Evolutionary conservation across 495 filamentous ascomycete genomes (phyloP).

Genomic region (Hypoxylon subgilvum): DNA sequence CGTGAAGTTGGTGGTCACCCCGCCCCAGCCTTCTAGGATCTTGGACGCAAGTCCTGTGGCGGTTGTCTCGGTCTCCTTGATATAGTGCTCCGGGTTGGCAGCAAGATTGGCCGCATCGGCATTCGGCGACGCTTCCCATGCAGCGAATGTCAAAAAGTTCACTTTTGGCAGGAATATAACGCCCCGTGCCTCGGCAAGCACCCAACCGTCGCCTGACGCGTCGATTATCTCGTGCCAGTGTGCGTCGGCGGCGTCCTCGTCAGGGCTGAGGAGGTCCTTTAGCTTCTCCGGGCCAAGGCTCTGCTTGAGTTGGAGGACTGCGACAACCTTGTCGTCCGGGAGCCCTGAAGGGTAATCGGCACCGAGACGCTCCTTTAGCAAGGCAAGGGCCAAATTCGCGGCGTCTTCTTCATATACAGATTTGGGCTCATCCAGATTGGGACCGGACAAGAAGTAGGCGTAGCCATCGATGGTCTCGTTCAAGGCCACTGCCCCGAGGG

Average conservation of each 20-base stretch:
- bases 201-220: slow-evolving; percentile 27
- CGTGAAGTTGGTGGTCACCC: slow-evolving; percentile 41
- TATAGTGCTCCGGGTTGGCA: slow-evolving; percentile 42
- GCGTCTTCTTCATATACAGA: slow-evolving; percentile 23
- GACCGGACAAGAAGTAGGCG: slow-evolving; percentile 27
- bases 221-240: slow-evolving; percentile 29
- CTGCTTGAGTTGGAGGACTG: slow-evolving; percentile 26
- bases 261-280: slow-evolving; percentile 24
- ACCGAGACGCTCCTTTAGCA: slow-evolving; percentile 16
- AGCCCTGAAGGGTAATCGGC: slow-evolving; percentile 5
- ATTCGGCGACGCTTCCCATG: slow-evolving; percentile 32
- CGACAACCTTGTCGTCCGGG: slow-evolving; percentile 15
- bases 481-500: slow-evolving; percentile 17
- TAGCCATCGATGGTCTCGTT: slow-evolving; percentile 29
- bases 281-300: slow-evolving; percentile 10
- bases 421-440: slow-evolving; percentile 11
- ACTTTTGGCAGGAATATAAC: slow-evolving; percentile 28
- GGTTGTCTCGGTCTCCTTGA: slow-evolving; percentile 25
- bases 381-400: slow-evolving; percentile 5
- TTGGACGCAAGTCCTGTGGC: slow-evolving; percentile 21
- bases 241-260: slow-evolving; percentile 32
- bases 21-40: slow-evolving; percentile 43
- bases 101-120: slow-evolving; percentile 38
- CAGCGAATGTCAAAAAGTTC: slow-evolving; percentile 16
- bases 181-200: slow-evolving; percentile 25